phyloP scores from a whole-genome alignment of 768 basidiomycete species.

The Boletellus emodensis region DNA sequence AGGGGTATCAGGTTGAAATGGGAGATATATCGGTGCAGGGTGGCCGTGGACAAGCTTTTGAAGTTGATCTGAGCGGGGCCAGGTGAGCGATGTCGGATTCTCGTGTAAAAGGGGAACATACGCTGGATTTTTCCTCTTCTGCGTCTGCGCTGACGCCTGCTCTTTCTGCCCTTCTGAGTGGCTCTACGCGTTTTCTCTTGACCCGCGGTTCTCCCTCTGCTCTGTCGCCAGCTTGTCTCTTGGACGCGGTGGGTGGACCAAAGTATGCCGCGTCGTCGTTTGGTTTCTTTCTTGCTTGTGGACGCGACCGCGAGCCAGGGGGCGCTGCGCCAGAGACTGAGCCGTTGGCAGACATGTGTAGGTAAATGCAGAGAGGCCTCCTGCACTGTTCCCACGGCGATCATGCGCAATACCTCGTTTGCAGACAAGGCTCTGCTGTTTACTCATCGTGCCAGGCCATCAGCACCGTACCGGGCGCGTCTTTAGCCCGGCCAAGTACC shows the following conservation, averaged over 20 bases:
- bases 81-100: slow-evolving; percentile 10
- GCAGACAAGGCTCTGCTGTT: neutral
- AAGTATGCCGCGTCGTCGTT: slow-evolving; percentile 72
- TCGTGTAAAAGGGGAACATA: slow-evolving; percentile 11
- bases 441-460: neutral
- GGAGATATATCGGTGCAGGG: slow-evolving; percentile 67
- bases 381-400: slow-evolving; percentile 22
- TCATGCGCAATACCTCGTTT: neutral
- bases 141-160: slow-evolving; percentile 32
- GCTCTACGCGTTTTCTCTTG: slow-evolving; percentile 69
- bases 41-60: slow-evolving; percentile 57
- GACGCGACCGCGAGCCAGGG: slow-evolving; percentile 55
- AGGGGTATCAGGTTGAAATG: slow-evolving; percentile 69
- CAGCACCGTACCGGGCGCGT: slow-evolving; percentile 6
- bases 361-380: neutral
- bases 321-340: slow-evolving; percentile 22
- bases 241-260: slow-evolving; percentile 54
- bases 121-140: slow-evolving; percentile 31
- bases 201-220: slow-evolving; percentile 69
- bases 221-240: slow-evolving; percentile 64
- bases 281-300: slow-evolving; percentile 58
- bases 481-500: slow-evolving; percentile 21
- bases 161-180: slow-evolving; percentile 37
- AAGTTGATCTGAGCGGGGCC: slow-evolving; percentile 62
- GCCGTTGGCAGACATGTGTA: slow-evolving; percentile 25